Evolutionary conservation across 2,329 filamentous ascomycete genomes (phyloP).

Genomic region (Paecilomyces niveus): DNA sequence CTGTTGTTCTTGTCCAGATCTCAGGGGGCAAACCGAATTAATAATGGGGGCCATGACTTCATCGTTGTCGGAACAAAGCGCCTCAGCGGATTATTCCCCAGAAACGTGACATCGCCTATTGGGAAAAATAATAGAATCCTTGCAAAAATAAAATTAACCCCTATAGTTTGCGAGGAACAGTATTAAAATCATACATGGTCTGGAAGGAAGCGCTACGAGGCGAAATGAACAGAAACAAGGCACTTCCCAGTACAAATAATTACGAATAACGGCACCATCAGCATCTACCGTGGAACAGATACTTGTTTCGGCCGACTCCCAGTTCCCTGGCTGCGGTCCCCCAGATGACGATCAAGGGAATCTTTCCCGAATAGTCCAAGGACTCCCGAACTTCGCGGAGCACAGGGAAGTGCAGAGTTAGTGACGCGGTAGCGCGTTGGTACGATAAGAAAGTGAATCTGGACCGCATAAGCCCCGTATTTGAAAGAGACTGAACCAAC

Average conservation of each 20-base stretch:
- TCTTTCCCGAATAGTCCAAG: not conserved
- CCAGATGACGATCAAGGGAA: not conserved
- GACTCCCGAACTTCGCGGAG: not conserved
- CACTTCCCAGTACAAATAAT: not conserved
- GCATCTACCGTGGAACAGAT: not conserved
- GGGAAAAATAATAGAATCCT: not conserved
- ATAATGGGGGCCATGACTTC: not conserved
- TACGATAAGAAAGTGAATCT: too few relatives aligned
- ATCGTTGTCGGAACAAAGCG: not conserved
- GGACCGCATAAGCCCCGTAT: too few relatives aligned
- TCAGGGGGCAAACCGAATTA: not conserved
- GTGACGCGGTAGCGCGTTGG: too few relatives aligned
- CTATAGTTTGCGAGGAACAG: not conserved
- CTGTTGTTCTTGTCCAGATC: not conserved
- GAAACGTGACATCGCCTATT: not conserved
- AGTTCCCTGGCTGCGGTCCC: not conserved
- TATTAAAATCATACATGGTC: not conserved
- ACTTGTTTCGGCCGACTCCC: not conserved
- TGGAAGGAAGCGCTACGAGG: not conserved
- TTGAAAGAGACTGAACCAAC: too few relatives aligned
- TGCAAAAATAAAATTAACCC: not conserved
- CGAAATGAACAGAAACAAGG: not conserved
- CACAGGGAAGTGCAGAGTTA: too few relatives aligned
- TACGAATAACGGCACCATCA: not conserved
- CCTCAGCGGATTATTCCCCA: not conserved